phyloP scores from a whole-genome alignment of 225 moss, liverwort and hornwort species.

The Marchantia polymorpha region DNA sequence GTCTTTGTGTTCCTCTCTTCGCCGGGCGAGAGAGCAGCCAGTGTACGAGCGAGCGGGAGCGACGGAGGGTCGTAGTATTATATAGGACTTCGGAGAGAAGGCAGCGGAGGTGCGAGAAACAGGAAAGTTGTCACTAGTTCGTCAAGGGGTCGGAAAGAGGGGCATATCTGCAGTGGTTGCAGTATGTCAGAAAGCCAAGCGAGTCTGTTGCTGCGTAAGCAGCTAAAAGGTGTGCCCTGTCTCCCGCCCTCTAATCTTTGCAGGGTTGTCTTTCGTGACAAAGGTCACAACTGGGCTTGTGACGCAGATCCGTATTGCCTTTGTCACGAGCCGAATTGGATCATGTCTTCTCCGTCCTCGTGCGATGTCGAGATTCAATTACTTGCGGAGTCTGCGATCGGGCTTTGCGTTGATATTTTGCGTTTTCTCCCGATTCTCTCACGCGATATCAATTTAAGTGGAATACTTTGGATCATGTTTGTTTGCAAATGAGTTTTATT shows the following conservation, averaged over 20 bases:
- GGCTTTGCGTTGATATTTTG: background rate
- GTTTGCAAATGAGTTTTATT: background rate
- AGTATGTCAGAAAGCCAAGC: slow-evolving; percentile 53
- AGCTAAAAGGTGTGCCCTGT: slow-evolving; percentile 41
- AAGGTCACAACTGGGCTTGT: background rate
- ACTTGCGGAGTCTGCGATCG: background rate
- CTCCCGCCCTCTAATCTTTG: background rate
- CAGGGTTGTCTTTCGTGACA: background rate
- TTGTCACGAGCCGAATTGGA: background rate
- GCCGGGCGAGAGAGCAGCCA: background rate
- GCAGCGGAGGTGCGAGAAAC: background rate
- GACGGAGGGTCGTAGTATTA: background rate
- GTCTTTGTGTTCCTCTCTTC: background rate
- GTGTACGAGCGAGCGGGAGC: background rate
- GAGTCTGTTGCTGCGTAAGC: slow-evolving; percentile 50
- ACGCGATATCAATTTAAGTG: background rate
- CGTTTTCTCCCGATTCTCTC: background rate
- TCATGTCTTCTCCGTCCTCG: background rate
- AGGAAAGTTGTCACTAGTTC: slow-evolving; percentile 12
- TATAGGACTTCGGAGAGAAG: background rate
- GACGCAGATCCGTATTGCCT: background rate
- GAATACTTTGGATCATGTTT: no score
- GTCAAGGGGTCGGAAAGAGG: slow-evolving; percentile 9
- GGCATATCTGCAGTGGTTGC: slow-evolving; percentile 28
- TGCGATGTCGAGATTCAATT: background rate